Base-by-base conservation (phyloP, 164 flowering plant species). In the Umbilicus rupestris region DNA sequence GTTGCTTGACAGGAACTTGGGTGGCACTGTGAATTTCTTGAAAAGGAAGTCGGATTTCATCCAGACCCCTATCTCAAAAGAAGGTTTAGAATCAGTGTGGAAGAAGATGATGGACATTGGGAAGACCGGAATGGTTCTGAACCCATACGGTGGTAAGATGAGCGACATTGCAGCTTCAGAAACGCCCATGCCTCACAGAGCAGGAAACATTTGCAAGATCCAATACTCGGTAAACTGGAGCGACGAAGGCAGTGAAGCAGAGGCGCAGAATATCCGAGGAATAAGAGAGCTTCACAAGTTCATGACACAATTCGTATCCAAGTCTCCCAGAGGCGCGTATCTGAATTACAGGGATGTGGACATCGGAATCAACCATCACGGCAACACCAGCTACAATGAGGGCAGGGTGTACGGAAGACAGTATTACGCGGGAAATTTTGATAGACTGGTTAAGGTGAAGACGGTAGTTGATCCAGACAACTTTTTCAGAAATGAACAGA, bases 401-500 rank as follows among this genome's bases (percentile, higher is more conserved):
- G 77, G 74, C 12, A 69, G 49, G 2, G 62, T 67, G 57, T 81
- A 72, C 67, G 84, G 82, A 5, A n/a, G 3, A 0, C 74, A 68
- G 64, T 81, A 78, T 42, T 81, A 73, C 68, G 73, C 68, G 64
- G 66, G 35, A 2, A 78, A 81, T 50, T 81, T 72, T 20, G 66
- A 75, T 0, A 77, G 80, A 45, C 66, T 81, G 65, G 82, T 73
- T 19, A 31, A 62, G 5, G 76, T 78, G 45, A 81, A 81, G 73
- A 70, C 78, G 12, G 63, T 9, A 57, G 74, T 75, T 64, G 84
- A 81, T 69, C 82, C 82, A 0, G 67, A 49, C 0, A 77, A 81
- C 60, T 81, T 77, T 67, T 81, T 81, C 49, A 73, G 76, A 35
- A 59, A 70, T 63, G 77, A 73, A 50, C 76, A 76, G 50, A 76